phyloP scores from a whole-genome alignment of 129 eudicot genomes.

The Flaveria robusta region DNA sequence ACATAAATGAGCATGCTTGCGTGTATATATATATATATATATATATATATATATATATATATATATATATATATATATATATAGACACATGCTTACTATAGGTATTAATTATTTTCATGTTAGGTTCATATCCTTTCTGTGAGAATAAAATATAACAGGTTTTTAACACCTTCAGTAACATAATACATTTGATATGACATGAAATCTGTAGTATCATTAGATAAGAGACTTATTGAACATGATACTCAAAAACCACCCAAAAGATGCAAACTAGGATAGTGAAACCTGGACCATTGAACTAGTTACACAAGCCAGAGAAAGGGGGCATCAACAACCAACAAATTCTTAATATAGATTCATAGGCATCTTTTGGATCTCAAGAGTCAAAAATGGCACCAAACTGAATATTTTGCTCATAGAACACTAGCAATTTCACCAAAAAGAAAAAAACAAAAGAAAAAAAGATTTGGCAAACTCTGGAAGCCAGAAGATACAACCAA shows the following conservation, averaged over 20 bases:
- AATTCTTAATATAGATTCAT: not conserved
- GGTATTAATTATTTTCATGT: not conserved
- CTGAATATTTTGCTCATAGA: not conserved
- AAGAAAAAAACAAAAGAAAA: not conserved
- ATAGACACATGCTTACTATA: too few species aligned
- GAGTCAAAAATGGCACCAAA: constrained; percentile 5
- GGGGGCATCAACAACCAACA: not conserved
- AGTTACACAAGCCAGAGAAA: too few species aligned
- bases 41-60: too few species aligned
- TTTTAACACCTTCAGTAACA: not conserved
- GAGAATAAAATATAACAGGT: not conserved
- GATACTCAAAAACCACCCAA: not conserved
- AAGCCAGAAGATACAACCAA: constrained; percentile 5
- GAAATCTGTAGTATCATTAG: not conserved
- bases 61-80: too few species aligned
- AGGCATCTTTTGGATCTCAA: not conserved
- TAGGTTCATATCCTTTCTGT: not conserved
- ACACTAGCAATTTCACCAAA: not conserved
- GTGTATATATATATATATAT: too few species aligned
- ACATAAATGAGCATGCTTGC: too few species aligned
- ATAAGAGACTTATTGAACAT: not conserved
- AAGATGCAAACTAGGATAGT: too few species aligned
- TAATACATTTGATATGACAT: not conserved
- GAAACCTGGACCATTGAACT: too few species aligned
- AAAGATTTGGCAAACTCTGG: not conserved